phyloP scores from a whole-genome alignment of 1,139 yeast genomes.

The Kazachstania sp. region DNA sequence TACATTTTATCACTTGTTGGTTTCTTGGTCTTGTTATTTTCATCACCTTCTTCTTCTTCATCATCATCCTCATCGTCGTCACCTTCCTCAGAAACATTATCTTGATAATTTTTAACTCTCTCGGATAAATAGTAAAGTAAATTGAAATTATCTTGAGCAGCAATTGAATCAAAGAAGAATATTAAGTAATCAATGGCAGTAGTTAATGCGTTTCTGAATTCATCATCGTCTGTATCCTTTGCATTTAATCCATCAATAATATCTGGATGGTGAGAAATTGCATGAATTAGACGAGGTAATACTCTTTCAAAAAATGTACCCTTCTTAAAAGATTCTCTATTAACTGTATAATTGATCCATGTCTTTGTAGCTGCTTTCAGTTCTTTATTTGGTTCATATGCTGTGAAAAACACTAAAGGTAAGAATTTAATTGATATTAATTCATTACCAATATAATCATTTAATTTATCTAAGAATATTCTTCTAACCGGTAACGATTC shows the following conservation, averaged over 20 bases:
- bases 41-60: constrained; percentile 5
- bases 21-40: constrained; percentile 14
- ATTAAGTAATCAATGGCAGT: constrained; percentile 53
- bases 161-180: constrained; percentile 53
- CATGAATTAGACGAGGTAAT: constrained; percentile 59
- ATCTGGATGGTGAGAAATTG: constrained; percentile 69
- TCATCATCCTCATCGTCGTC: constrained; percentile 27
- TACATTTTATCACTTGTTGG: constrained; percentile 37
- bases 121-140: constrained; percentile 69
- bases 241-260: constrained; percentile 39
- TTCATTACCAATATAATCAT: constrained; percentile 44
- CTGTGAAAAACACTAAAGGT: constrained; percentile 62
- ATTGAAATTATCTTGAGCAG: constrained; percentile 60
- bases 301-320: constrained; percentile 53
- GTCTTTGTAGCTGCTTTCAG: constrained; percentile 47
- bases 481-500: constrained; percentile 50
- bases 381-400: constrained; percentile 57
- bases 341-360: constrained; percentile 65
- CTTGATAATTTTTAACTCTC: constrained; percentile 71
- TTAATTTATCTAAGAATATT: constrained; percentile 44
- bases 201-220: constrained; percentile 36
- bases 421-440: constrained; percentile 56
- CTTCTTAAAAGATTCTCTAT: constrained; percentile 35
- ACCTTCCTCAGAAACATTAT: constrained; percentile 38
- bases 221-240: constrained; percentile 19